phyloP scores from a whole-genome alignment of 768 basidiomycete genomes.

The Tricholoma matsutake region DNA sequence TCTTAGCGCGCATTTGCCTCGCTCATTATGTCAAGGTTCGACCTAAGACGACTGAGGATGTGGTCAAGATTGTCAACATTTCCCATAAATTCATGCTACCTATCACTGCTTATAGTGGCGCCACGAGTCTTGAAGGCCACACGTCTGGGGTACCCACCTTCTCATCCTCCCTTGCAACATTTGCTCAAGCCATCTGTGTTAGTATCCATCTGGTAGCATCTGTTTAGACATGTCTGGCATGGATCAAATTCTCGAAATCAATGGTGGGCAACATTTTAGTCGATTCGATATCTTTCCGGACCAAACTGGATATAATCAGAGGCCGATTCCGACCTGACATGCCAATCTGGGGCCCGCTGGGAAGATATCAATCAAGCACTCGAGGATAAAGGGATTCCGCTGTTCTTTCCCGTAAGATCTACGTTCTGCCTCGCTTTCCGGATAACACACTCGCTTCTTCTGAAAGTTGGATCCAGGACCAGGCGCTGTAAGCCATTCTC shows the following conservation, averaged over 20 bases:
- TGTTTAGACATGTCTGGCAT: slow-evolving; percentile 81
- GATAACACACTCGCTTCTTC: neutral
- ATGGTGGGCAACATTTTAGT: slow-evolving; percentile 42
- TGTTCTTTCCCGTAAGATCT: slow-evolving; percentile 79
- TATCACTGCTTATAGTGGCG: slow-evolving; percentile 78
- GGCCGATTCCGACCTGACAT: slow-evolving; percentile 69
- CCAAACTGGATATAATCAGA: slow-evolving; percentile 34
- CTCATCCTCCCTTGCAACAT: slow-evolving; percentile 1
- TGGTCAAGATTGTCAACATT: slow-evolving; percentile 75
- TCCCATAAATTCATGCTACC: slow-evolving; percentile 74
- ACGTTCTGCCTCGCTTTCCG: neutral
- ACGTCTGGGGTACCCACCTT: slow-evolving; percentile 59
- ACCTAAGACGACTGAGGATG: slow-evolving; percentile 71
- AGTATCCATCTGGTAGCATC: slow-evolving; percentile 61
- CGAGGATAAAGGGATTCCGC: slow-evolving; percentile 62
- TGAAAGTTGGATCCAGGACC: slow-evolving; percentile 70
- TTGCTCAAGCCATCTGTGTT: slow-evolving; percentile 1
- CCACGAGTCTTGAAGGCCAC: slow-evolving; percentile 87
- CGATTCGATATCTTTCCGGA: neutral
- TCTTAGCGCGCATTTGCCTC: neutral
- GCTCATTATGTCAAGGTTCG: slow-evolving; percentile 42
- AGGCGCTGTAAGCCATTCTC: slow-evolving; percentile 49
- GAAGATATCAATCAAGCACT: slow-evolving; percentile 73
- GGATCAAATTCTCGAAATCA: slow-evolving; percentile 76
- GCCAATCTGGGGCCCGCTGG: slow-evolving; percentile 77